phyloP scores from a whole-genome alignment of 1,284 basidiomycete species.

The Sporisorium graminicola region DNA sequence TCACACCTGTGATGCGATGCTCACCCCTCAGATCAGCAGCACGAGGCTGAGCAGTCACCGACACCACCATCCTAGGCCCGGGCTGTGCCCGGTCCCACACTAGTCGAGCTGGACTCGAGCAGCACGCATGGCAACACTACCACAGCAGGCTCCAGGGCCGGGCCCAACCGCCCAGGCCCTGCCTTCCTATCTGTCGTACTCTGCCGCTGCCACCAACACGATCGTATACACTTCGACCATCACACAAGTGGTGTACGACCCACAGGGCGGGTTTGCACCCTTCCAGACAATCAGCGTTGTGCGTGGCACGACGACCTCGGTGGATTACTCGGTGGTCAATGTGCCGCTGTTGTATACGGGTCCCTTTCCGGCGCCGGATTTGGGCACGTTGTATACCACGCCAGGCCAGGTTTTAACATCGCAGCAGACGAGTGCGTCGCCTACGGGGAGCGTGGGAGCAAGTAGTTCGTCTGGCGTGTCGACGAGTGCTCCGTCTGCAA shows the following conservation, averaged over 20 bases:
- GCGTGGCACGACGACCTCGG: constrained; percentile 39
- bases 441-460: neutral
- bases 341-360: constrained; percentile 60
- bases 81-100: constrained; percentile 31
- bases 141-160: constrained; percentile 57
- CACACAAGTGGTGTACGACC: constrained; percentile 56
- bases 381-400: constrained; percentile 59
- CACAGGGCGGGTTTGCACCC: constrained; percentile 47
- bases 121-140: constrained; percentile 42
- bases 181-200: constrained; percentile 62
- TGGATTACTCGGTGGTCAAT: constrained; percentile 51
- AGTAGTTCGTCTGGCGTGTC: neutral
- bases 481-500: neutral
- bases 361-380: constrained; percentile 52
- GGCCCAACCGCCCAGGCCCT: constrained; percentile 58
- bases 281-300: constrained; percentile 37
- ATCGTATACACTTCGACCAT: constrained; percentile 36
- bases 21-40: neutral
- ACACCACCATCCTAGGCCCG: constrained; percentile 4
- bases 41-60: constrained; percentile 1
- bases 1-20: constrained; percentile 9
- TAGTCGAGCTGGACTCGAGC: constrained; percentile 30
- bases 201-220: constrained; percentile 34
- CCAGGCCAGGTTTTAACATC: constrained; percentile 28
- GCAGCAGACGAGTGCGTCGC: constrained; percentile 5